phyloP scores from a whole-genome alignment of 108 stramenopile genomes.

The Nitzschia sp. region DNA sequence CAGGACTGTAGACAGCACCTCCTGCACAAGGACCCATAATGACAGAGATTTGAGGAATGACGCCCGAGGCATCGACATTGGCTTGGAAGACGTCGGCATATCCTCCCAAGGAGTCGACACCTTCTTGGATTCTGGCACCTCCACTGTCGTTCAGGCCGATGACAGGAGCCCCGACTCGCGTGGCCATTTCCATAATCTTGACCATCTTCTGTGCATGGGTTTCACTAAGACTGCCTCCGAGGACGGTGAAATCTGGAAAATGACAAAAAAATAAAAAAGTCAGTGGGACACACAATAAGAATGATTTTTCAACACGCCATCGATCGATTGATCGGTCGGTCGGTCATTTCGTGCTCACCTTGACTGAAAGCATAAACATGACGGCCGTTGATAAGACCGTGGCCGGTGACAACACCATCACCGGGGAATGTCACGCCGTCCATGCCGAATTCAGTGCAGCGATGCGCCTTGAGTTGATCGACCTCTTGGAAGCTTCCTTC shows the following conservation, averaged over 20 bases:
- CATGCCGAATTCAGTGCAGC: constrained; percentile 99
- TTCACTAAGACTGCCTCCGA: constrained; percentile 94
- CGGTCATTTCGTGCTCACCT: constrained; percentile 21
- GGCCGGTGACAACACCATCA: constrained; percentile 93
- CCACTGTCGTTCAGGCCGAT: constrained; percentile 99
- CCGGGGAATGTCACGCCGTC: constrained; percentile 78
- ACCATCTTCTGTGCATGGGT: constrained; percentile 99
- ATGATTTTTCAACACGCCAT: background rate
- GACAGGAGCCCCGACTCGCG: constrained; percentile 93
- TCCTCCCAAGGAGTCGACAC: constrained; percentile 92
- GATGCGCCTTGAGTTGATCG: constrained; percentile 94
- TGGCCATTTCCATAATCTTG: constrained; percentile 99
- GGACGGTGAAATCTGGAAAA: constrained; percentile 95
- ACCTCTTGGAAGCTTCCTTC: constrained; percentile 87
- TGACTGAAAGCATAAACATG: constrained; percentile 87
- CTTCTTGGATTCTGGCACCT: constrained; percentile 99
- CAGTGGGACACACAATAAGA: background rate
- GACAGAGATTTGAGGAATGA: constrained; percentile 93
- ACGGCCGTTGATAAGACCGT: constrained; percentile 73
- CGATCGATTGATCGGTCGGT: too few relatives aligned
- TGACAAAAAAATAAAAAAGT: constrained; percentile 52
- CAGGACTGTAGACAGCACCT: constrained; percentile 96
- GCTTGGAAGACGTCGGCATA: constrained; percentile 99
- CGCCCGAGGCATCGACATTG: constrained; percentile 96
- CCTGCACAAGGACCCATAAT: constrained; percentile 88